A percentile compares a stretch with the other conserved stretches of the same genome.
phyloP scores from a whole-genome alignment of 305 asterid genomes.

The Petunia hybrid region DNA sequence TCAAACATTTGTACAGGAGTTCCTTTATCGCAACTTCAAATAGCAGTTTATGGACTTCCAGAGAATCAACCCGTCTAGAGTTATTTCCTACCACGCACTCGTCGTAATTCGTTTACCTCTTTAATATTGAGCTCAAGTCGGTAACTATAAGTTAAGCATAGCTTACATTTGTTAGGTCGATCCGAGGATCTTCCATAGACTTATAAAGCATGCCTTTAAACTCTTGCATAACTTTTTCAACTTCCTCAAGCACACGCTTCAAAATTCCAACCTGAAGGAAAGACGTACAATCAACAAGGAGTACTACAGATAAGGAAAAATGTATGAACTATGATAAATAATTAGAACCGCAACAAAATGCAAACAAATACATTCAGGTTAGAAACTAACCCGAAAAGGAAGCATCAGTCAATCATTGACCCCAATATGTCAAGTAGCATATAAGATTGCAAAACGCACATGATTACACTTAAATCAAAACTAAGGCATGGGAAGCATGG shows the following conservation, averaged over 20 bases:
- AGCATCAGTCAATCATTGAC: not conserved
- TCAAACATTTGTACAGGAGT: not conserved
- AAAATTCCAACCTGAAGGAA: constrained; percentile 91
- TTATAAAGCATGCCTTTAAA: constrained; percentile 92
- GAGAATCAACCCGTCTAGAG: constrained; percentile 10
- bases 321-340: not conserved
- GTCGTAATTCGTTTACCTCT: not conserved
- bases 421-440: constrained; percentile 10
- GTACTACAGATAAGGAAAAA: constrained; percentile 10
- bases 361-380: constrained; percentile 6
- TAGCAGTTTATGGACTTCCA: constrained; percentile 24
- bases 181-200: constrained; percentile 95
- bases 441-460: not conserved
- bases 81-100: not conserved
- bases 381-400: constrained; percentile 19
- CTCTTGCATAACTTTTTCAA: constrained; percentile 97
- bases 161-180: constrained; percentile 89
- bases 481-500: constrained; percentile 13
- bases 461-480: constrained; percentile 20
- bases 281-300: constrained; percentile 20
- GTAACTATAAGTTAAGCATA: constrained; percentile 25
- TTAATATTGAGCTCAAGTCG: not conserved
- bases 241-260: constrained; percentile 98
- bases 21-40: constrained; percentile 18
- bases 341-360: not conserved